Percentiles rank a stretch among this genome's conserved stretches.
phyloP scores from a whole-genome alignment of 2,329 filamentous ascomycete genomes.

The Stemphylium lycopersici region DNA sequence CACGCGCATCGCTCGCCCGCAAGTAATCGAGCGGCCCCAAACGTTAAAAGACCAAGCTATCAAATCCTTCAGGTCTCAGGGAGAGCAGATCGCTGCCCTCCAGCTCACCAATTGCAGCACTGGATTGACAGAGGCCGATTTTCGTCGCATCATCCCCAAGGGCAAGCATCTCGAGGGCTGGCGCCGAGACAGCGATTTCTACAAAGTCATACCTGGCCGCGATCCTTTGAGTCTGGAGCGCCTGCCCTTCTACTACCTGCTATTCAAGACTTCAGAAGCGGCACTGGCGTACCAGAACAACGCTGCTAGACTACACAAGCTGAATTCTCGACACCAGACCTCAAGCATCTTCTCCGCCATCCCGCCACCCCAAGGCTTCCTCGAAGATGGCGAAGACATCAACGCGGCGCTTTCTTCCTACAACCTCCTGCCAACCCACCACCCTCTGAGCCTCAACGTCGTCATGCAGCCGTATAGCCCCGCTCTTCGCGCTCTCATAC shows the following conservation, averaged over 20 bases:
- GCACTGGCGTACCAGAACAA: conserved; percentile 67
- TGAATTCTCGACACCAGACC: conserved; percentile 55
- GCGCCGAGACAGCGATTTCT: conserved; percentile 63
- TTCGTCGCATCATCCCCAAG: conserved; percentile 68
- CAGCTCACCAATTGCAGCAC: conserved; percentile 59
- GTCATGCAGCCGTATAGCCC: conserved; percentile 51
- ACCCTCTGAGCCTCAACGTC: conserved; percentile 31
- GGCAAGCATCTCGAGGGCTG: conserved; percentile 71
- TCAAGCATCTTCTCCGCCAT: conserved; percentile 51
- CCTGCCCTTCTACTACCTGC: conserved; percentile 69
- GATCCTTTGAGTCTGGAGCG: conserved; percentile 68
- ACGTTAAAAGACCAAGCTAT: conserved; percentile 25
- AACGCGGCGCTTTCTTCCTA: conserved; percentile 53
- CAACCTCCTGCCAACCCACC: conserved; percentile 50
- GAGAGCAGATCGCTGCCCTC: conserved; percentile 53
- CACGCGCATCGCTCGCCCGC: conserved; percentile 14
- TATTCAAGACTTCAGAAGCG: conserved; percentile 67
- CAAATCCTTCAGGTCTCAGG: conserved; percentile 30
- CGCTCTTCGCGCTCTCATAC: conserved; percentile 43
- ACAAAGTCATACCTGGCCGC: conserved; percentile 68
- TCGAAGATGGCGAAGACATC: conserved; percentile 56
- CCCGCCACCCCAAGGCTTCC: conserved; percentile 51
- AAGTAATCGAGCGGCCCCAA: conserved; percentile 6
- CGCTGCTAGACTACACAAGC: conserved; percentile 57
- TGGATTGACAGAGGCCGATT: conserved; percentile 69